These are phyloP conservation scores for Hura crepitans DNA, from an alignment of 441 rosid species.

Conservation along the genomic window DNA sequence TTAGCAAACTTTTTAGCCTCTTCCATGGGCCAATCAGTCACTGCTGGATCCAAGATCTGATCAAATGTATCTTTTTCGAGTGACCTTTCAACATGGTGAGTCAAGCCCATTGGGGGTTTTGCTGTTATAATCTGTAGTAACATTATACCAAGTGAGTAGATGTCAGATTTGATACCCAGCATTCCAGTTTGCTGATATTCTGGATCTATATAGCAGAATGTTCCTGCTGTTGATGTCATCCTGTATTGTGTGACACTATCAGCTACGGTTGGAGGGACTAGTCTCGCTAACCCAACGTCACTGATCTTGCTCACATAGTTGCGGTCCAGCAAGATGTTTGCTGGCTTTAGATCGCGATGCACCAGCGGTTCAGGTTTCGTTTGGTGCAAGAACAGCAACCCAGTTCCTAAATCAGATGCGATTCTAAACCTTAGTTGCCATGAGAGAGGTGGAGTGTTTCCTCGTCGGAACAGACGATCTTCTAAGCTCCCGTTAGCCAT, in stretches of 20 bases:
- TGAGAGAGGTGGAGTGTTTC: constrained; percentile 58
- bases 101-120: constrained; percentile 85
- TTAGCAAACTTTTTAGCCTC: constrained; percentile 64
- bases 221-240: constrained; percentile 94
- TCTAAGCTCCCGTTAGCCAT: constrained; percentile 94
- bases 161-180: constrained; percentile 85
- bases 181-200: constrained; percentile 96
- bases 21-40: constrained; percentile 78
- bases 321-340: constrained; percentile 80
- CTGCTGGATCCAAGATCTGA: constrained; percentile 64
- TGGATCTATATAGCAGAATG: constrained; percentile 93
- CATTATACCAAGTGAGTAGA: constrained; percentile 82
- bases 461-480: constrained; percentile 62
- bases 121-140: constrained; percentile 76
- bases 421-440: constrained; percentile 87
- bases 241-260: constrained; percentile 79
- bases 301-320: constrained; percentile 87
- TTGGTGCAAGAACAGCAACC: constrained; percentile 79
- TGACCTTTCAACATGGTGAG: constrained; percentile 52
- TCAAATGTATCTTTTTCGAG: constrained; percentile 33
- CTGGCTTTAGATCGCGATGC: constrained; percentile 89
- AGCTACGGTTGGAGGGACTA: constrained; percentile 80
- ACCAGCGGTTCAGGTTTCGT: constrained; percentile 92
- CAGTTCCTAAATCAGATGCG: constrained; percentile 84
- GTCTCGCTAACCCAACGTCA: constrained; percentile 87